These are phyloP conservation scores for Sindora glabra DNA, from an alignment of 306 rosid species.

Conservation along the genomic window DNA sequence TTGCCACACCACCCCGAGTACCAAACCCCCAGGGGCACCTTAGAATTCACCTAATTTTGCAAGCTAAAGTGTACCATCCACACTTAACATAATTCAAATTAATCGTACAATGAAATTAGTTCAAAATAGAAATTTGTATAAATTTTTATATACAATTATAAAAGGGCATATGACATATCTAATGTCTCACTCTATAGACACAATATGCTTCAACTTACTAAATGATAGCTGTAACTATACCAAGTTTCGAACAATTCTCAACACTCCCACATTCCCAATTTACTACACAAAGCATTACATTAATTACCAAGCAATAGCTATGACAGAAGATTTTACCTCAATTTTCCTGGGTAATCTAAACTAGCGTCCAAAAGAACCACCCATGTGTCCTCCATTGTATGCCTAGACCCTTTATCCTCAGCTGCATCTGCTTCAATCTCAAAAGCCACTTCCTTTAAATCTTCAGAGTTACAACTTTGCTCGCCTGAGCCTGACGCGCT, in stretches of 20 bases:
- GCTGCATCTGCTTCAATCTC: slow-evolving; percentile 73
- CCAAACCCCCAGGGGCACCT: too few species aligned
- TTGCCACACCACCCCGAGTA: too few species aligned
- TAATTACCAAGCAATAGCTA: too few species aligned
- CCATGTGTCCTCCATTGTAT: slow-evolving; percentile 79
- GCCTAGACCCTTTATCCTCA: slow-evolving; percentile 83
- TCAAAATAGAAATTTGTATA: not conserved
- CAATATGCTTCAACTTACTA: not conserved
- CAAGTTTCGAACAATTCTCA: not conserved
- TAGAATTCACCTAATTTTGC: too few species aligned
- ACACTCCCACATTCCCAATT: not conserved
- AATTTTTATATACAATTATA: not conserved
- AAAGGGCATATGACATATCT: not conserved
- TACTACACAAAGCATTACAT: not conserved
- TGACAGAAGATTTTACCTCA: slow-evolving; percentile 51
- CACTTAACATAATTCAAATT: too few species aligned
- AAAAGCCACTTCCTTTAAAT: slow-evolving; percentile 24
- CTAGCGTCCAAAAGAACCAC: slow-evolving; percentile 56
- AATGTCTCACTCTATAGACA: too few species aligned
- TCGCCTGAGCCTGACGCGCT: not conserved
- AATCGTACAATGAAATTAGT: too few species aligned
- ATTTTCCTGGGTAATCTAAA: slow-evolving; percentile 45
- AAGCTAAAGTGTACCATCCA: too few species aligned
- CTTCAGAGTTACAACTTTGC: not conserved
- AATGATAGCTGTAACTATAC: not conserved